A percentile compares a stretch with the other conserved stretches of the same genome.
phyloP scores from a whole-genome alignment of 1,284 basidiomycete species.

The Leccinum angustisporum region DNA sequence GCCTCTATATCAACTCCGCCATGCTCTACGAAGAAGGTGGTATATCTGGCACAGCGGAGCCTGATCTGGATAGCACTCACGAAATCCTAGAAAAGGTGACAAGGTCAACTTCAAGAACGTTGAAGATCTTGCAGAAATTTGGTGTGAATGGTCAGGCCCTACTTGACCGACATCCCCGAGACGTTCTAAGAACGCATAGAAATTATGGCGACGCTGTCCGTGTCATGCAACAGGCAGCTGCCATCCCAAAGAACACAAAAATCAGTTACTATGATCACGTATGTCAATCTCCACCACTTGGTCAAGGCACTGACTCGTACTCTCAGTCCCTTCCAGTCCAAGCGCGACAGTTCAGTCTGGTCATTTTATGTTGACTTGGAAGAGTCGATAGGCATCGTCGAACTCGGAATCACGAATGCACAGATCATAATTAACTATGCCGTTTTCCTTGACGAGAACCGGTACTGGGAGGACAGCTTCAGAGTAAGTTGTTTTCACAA shows the following conservation, averaged over 20 bases:
- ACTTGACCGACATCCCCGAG: conserved; percentile 1
- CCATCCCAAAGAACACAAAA: conserved; percentile 86
- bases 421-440: conserved; percentile 98
- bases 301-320: conserved; percentile 15
- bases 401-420: conserved; percentile 97
- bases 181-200: conserved; percentile 42
- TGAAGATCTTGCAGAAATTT: conserved; percentile 96
- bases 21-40: conserved; percentile 98
- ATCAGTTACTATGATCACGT: conserved; percentile 96
- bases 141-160: conserved; percentile 94
- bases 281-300: conserved; percentile 31
- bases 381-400: conserved; percentile 93
- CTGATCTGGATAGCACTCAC: conserved; percentile 82
- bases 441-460: conserved; percentile 94
- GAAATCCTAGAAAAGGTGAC: conserved; percentile 92
- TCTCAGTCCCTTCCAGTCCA: conserved; percentile 79
- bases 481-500: conserved; percentile 62
- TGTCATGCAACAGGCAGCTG: conserved; percentile 94
- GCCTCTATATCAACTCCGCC: conserved; percentile 93
- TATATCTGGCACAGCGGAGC: conserved; percentile 70
- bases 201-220: conserved; percentile 95
- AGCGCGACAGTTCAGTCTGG: conserved; percentile 86
- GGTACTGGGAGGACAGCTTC: conserved; percentile 98
- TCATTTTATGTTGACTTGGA: conserved; percentile 98
- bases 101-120: conserved; percentile 91